Conservation (phyloP, 2,329 filamentous ascomycete genomes). For the Intubia oerlemansii region DNA sequence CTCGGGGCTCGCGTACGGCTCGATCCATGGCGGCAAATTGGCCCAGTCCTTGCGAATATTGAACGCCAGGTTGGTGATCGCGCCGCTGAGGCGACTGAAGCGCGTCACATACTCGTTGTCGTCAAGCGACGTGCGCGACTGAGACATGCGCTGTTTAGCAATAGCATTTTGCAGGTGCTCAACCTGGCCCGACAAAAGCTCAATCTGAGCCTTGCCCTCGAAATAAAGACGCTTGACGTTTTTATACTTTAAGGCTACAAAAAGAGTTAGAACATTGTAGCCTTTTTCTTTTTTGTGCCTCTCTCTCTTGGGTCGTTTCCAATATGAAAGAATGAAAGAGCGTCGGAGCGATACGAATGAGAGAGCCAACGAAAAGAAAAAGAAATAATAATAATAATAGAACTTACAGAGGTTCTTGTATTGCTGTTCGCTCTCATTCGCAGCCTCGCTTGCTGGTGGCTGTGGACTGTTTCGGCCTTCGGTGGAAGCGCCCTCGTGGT, state of each 20-base stretch:
- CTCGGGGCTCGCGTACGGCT: slow-evolving; percentile 61
- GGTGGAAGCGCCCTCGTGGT: slow-evolving; percentile 21
- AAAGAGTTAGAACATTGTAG: neutral
- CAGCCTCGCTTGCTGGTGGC: slow-evolving; percentile 20
- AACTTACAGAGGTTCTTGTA: slow-evolving; percentile 34
- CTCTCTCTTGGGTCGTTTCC: too few relatives aligned
- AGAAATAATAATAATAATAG: slow-evolving; percentile 3
- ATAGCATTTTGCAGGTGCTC: slow-evolving; percentile 95
- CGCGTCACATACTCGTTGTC: slow-evolving; percentile 83
- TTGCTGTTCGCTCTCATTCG: slow-evolving; percentile 27
- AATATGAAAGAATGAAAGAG: too few relatives aligned
- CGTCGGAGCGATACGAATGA: too few relatives aligned
- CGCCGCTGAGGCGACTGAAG: slow-evolving; percentile 78
- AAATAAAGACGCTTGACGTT: slow-evolving; percentile 97
- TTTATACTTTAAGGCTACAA: slow-evolving; percentile 58
- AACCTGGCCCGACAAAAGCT: slow-evolving; percentile 68
- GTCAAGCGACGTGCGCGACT: slow-evolving; percentile 83
- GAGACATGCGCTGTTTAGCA: slow-evolving; percentile 83
- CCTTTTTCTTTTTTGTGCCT: too few relatives aligned
- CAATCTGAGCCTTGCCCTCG: slow-evolving; percentile 82
- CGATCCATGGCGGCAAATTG: slow-evolving; percentile 59
- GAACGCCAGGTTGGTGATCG: slow-evolving; percentile 87
- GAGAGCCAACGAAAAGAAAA: too few relatives aligned
- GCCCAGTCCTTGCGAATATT: slow-evolving; percentile 93
- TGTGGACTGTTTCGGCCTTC: slow-evolving; percentile 35